phyloP scores from a whole-genome alignment of 148 eudicot species.

The Amaranthus cruentus region DNA sequence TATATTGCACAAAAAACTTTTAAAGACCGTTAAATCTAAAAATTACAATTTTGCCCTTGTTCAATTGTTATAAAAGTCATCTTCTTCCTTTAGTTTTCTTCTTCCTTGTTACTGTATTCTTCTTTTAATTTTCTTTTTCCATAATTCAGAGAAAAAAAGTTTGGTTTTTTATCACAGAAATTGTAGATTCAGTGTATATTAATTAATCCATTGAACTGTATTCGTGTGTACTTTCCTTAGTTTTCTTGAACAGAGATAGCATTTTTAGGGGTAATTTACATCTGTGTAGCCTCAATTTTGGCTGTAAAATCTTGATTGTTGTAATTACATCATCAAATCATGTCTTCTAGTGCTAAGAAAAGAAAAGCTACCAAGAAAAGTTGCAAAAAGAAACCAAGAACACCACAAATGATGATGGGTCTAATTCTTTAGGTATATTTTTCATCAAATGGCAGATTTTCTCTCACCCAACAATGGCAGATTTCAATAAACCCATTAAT shows the following conservation, averaged over 20 bases:
- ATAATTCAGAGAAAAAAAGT: neutral
- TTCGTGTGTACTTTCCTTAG: no score
- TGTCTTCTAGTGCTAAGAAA: conserved; percentile 72
- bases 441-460: conserved; percentile 29
- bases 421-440: conserved; percentile 42
- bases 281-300: conserved; percentile 19
- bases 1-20: no score
- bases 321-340: conserved; percentile 28
- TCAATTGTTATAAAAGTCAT: no score
- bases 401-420: conserved; percentile 18
- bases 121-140: neutral
- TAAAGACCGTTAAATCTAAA: no score
- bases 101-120: no score
- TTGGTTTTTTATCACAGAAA: neutral
- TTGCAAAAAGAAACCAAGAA: conserved; percentile 31
- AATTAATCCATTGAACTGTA: no score
- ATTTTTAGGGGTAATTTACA: conserved; percentile 17
- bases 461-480: conserved; percentile 3
- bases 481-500: no score
- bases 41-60: no score
- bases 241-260: neutral
- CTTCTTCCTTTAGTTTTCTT: no score
- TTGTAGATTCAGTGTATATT: conserved; percentile 17
- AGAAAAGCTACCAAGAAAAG: conserved; percentile 78
- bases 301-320: neutral